Conservation (phyloP, 139 green algal genomes). For the Volvox africanus region DNA sequence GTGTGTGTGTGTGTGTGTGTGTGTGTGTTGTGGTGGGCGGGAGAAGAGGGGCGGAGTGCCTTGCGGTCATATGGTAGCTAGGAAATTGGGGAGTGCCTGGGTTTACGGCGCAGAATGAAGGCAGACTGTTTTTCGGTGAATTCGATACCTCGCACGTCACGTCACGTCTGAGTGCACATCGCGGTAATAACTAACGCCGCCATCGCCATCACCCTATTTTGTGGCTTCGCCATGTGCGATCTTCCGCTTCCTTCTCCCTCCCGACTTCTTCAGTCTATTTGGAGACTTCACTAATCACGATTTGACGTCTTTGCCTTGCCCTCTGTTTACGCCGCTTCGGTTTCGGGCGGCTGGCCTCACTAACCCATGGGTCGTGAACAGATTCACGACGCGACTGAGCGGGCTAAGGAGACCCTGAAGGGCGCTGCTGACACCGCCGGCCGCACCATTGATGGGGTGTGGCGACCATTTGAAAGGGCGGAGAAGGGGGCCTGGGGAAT, state of each 20-base stretch:
- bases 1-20: background rate
- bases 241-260: too few relatives aligned
- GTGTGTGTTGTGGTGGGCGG: background rate
- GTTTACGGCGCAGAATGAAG: background rate
- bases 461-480: background rate
- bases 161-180: too few relatives aligned
- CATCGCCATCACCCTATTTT: too few relatives aligned
- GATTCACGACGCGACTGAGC: constrained; percentile 28
- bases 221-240: too few relatives aligned
- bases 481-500: background rate
- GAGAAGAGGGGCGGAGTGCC: background rate
- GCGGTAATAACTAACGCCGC: too few relatives aligned
- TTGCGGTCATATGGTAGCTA: background rate
- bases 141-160: background rate
- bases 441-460: constrained; percentile 13
- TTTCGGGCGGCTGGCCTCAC: background rate
- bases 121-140: background rate
- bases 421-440: background rate
- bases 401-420: background rate
- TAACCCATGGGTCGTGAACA: background rate
- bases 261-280: background rate
- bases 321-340: background rate
- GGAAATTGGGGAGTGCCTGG: background rate
- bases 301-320: background rate
- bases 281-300: background rate